Base-by-base conservation (phyloP, 805 yeast genomes). In the Yamadazyma insecticola region DNA sequence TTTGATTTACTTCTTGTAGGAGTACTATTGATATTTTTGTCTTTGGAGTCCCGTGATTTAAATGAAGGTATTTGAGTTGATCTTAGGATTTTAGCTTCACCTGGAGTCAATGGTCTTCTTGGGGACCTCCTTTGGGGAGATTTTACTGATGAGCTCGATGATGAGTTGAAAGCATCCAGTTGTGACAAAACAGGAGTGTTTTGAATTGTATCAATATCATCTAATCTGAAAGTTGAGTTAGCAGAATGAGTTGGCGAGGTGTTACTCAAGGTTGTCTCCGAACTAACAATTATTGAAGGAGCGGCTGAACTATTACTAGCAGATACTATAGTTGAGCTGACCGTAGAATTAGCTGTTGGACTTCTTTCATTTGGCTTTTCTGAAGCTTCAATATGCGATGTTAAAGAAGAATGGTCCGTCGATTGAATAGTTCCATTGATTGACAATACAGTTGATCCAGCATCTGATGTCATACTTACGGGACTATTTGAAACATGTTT, bases 361-460 rank as follows among this genome's bases (percentile, higher is more conserved):
- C 25, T 13, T n/a, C 7, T 7, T 6, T 13, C n/a, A n/a, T n/a
- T n/a, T n/a, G n/a, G n/a, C n/a, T 22, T 22, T 6, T 22, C 12
- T 8, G 25, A 18, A 10, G 21, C 21, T 7, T 18, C 17, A n/a
- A 22, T 37, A 13, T 46, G 53, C 12, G 52, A 49, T 3, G 39
- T 25, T 13, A 53, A 29, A 3, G 43, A 38, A 2, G 60, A 54
- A 36, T 51, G 54, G 25, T 55, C 61, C 3, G 63, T 55, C 5
- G 57, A 52, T 21, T 47, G 58, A 10, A 48, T 39, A 1, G 62
- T 53, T 8, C 53, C 55, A 30, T 36, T 50, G 13, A 50, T 44
- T 2, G 60, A 55, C 15, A 53, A 42, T 11, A 53, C 46, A 13
- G 58, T 48, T 4, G 59, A 50, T n/a, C 57, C 50, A 5, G 47